These are phyloP conservation scores for Podospora pseudopauciseta DNA, from an alignment of 495 filamentous ascomycete genomes.

Conservation along the genomic window DNA sequence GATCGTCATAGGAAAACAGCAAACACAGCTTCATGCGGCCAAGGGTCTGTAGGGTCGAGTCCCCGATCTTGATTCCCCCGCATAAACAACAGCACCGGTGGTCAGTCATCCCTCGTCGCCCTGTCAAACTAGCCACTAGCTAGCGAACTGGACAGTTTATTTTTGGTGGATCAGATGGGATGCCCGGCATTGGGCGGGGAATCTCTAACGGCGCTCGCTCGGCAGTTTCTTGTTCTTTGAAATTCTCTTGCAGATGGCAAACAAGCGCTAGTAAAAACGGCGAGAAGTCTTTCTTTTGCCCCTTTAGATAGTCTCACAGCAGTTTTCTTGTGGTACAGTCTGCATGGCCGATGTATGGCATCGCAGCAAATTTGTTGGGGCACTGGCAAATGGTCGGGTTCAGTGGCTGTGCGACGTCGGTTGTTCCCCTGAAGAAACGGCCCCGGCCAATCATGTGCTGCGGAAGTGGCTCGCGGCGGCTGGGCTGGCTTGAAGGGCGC, in stretches of 20 bases:
- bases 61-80: background rate
- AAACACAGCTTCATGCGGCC: background rate
- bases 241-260: background rate
- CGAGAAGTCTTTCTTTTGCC: background rate
- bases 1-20: background rate
- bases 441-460: background rate
- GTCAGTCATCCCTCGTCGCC: background rate
- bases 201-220: background rate
- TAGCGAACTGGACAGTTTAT: background rate
- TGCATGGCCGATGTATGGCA: background rate
- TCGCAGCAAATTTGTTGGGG: background rate
- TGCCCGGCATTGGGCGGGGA: background rate
- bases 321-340: background rate
- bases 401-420: background rate
- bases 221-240: background rate
- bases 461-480: slow-evolving; percentile 1
- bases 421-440: background rate
- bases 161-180: slow-evolving; percentile 4
- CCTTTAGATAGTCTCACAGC: background rate
- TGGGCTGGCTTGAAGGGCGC: background rate
- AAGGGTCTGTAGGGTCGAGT: background rate
- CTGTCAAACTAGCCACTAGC: slow-evolving; percentile 1
- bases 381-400: background rate
- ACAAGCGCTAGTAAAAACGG: background rate
- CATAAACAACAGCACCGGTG: background rate